Evolutionary conservation across 2,329 filamentous ascomycete genomes (phyloP), one percentile per base, ranked within the genome.

Genomic region (Graphilbum ipis-grandicollis): DNA sequence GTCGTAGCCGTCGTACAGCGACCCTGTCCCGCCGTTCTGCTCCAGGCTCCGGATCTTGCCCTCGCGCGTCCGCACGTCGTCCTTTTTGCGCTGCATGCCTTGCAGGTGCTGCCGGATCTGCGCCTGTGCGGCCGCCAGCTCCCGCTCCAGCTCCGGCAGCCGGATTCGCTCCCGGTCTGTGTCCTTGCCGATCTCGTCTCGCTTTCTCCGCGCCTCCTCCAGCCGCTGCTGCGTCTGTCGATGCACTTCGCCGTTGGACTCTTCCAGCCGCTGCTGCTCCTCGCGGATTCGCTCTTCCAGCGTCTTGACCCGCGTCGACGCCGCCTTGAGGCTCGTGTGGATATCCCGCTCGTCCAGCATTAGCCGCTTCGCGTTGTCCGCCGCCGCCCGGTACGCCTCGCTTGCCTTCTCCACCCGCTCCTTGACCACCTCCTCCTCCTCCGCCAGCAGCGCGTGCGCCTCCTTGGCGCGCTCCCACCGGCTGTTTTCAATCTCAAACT

Each of bases 291-390:
- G 63, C 2, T 43, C 46, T 41, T 69, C 56, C 28, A 60, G 57
- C 0, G 59, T 52, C 36, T 55, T 56, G 19, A 68, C 62, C 17
- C 62, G 60, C 3, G 56, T 51, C 21, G 67, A 59, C 26, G 68
- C 66, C 13, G 55, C 56, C 40, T 66, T 72, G 9, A 85, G 55
- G 33, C 66, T 66, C 14, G 59, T 54, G 36, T 68, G 62, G 19
- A 85, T 77, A 26, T 71, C 64, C 32, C 81, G 68, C 55, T 85
- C 75, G 41, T 84, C 65, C 8, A 66, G 58, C 26, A 62, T 54
- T 5, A 86, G 55, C 8, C 19, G 31, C 12, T 45, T 39, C 17
- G 44, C 42, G 1, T 60, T 56, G 7, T 31, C 17, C 2, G 17
- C 19, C 0, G 40, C 42, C 5, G 31, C 19, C 2, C 74, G 60